A percentile compares a stretch with the other conserved stretches of the same genome.
Evolutionary conservation across 2,329 filamentous ascomycete genomes (phyloP).

Genomic region (Gremmenia infestans): DNA sequence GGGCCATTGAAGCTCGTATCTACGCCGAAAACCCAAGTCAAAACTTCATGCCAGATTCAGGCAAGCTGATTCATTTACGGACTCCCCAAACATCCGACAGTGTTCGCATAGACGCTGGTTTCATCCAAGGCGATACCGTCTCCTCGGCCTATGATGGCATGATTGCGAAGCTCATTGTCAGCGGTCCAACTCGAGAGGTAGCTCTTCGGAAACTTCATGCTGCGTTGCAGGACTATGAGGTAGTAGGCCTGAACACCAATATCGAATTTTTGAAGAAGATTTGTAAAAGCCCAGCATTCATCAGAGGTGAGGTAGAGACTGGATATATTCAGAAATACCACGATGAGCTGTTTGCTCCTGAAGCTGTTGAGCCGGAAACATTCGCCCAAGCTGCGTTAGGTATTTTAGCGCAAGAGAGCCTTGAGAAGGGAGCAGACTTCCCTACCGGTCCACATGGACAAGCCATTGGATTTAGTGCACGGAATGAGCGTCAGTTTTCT

Average conservation of each 20-base stretch:
- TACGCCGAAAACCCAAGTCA: constrained; percentile 92
- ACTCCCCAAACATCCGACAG: constrained; percentile 66
- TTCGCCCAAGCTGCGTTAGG: constrained; percentile 84
- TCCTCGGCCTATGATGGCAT: constrained; percentile 96
- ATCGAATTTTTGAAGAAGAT: constrained; percentile 93
- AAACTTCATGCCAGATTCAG: constrained; percentile 92
- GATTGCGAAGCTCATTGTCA: constrained; percentile 96
- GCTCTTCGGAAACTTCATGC: constrained; percentile 77
- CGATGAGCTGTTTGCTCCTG: constrained; percentile 67
- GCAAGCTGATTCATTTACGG: constrained; percentile 75
- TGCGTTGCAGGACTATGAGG: constrained; percentile 83
- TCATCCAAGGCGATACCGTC: constrained; percentile 84
- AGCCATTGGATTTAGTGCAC: constrained; percentile 45
- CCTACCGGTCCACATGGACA: constrained; percentile 38
- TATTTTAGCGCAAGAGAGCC: constrained; percentile 50
- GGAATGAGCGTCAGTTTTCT: constrained; percentile 24
- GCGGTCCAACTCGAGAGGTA: constrained; percentile 70
- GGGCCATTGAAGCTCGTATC: constrained; percentile 91
- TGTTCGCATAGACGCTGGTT: constrained; percentile 88
- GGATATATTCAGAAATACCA: constrained; percentile 91
- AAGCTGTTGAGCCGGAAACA: constrained; percentile 62
- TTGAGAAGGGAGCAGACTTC: constrained; percentile 24
- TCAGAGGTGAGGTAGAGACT: constrained; percentile 85
- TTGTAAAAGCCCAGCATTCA: constrained; percentile 75
- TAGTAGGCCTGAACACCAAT: constrained; percentile 90